phyloP scores from a whole-genome alignment of 139 green algal species.

The Coccomyxa sp. region DNA sequence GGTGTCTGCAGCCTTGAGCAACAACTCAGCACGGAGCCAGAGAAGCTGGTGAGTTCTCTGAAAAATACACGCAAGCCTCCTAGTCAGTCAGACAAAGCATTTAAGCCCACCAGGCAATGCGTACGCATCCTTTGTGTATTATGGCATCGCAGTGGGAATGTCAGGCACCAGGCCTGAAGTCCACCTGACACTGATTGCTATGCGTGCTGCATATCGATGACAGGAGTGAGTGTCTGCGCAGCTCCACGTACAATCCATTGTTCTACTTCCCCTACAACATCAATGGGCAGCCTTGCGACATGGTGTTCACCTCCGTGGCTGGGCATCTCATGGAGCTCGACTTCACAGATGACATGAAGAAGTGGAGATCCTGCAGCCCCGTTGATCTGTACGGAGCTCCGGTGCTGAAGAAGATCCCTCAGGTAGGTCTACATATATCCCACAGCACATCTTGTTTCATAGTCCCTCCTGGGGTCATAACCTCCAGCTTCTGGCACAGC shows the following conservation, averaged over 20 bases:
- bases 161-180: not conserved
- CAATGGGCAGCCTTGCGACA: conserved; percentile 50
- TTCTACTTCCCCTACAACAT: conserved; percentile 84
- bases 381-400: conserved; percentile 55
- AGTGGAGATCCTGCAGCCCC: conserved; percentile 55
- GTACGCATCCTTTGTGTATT: not conserved
- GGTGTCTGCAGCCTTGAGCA: conserved; percentile 73
- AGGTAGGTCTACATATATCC: conserved; percentile 29
- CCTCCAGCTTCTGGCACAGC: too few species aligned
- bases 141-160: not conserved
- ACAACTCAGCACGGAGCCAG: conserved; percentile 24
- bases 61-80: not conserved
- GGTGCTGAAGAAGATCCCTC: conserved; percentile 57
- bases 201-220: not conserved
- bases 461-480: too few species aligned
- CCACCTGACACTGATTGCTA: too few species aligned
- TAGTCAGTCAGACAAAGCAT: too few species aligned
- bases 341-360: conserved; percentile 51
- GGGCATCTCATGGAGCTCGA: conserved; percentile 94
- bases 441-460: not conserved
- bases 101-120: too few species aligned
- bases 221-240: conserved; percentile 23
- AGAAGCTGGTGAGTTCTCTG: conserved; percentile 36
- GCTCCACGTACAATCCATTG: conserved; percentile 73
- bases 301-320: conserved; percentile 92